Percentiles rank a stretch among this genome's conserved stretches.
These are phyloP conservation scores for Aspergillus puulaauensis DNA, from an alignment of 2,329 filamentous ascomycete species.

Conservation along the genomic window DNA sequence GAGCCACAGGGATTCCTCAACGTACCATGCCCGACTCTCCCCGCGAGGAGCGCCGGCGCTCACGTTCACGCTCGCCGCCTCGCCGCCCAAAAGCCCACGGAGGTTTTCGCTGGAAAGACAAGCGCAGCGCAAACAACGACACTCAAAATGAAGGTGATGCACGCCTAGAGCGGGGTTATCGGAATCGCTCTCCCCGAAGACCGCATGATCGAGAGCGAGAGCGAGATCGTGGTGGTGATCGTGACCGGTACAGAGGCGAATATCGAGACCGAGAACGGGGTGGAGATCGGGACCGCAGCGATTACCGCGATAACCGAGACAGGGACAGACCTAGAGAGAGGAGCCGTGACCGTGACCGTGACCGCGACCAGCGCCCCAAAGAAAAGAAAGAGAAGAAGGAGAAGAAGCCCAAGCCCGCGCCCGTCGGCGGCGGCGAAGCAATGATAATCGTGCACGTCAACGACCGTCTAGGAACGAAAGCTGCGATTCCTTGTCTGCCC, in stretches of 20 bases:
- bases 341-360: slow-evolving; percentile 1
- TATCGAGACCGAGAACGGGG: slow-evolving; percentile 30
- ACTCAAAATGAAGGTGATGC: slow-evolving; percentile 44
- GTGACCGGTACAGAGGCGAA: slow-evolving; percentile 1
- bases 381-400: slow-evolving; percentile 44
- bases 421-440: slow-evolving; percentile 57
- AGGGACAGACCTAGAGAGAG: neutral
- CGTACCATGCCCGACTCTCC: slow-evolving; percentile 4
- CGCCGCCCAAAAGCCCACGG: slow-evolving; percentile 39
- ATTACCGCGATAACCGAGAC: neutral
- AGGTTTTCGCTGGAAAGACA: slow-evolving; percentile 52
- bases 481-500: slow-evolving; percentile 83
- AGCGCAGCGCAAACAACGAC: slow-evolving; percentile 50
- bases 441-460: slow-evolving; percentile 96
- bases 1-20: no score
- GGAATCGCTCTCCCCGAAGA: slow-evolving; percentile 22
- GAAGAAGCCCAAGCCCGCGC: slow-evolving; percentile 39
- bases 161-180: slow-evolving; percentile 55
- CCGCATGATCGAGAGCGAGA: slow-evolving; percentile 28
- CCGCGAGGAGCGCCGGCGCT: slow-evolving; percentile 9
- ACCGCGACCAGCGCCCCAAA: slow-evolving; percentile 23
- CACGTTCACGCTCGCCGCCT: slow-evolving; percentile 16
- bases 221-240: slow-evolving; percentile 18
- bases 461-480: slow-evolving; percentile 93
- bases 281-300: slow-evolving; percentile 39